Evolutionary conservation across 192 early-diverging fungal genomes (phyloP).

Genomic region (Coemansia asiatica): DNA sequence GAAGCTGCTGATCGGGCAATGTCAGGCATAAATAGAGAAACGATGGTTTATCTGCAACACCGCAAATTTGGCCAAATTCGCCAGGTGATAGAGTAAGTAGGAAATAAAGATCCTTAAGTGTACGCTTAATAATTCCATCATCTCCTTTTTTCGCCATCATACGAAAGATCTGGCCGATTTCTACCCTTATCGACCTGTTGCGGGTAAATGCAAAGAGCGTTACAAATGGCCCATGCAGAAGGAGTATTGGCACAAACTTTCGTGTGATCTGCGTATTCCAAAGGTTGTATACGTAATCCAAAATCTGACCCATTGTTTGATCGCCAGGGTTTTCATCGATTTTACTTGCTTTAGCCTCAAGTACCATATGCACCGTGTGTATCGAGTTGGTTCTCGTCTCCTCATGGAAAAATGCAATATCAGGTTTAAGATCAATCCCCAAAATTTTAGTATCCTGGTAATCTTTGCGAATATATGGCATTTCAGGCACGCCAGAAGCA

Average conservation of each 20-base stretch:
- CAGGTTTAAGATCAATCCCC: no score
- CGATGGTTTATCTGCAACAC: not conserved
- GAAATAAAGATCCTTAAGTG: not conserved
- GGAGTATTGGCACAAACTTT: not conserved
- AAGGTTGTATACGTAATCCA: not conserved
- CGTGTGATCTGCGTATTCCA: not conserved
- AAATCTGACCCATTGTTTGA: not conserved
- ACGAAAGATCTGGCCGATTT: not conserved
- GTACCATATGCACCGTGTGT: no score
- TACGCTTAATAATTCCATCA: no score
- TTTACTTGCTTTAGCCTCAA: no score
- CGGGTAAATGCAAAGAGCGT: not conserved
- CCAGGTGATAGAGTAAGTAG: not conserved
- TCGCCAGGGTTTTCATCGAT: no score
- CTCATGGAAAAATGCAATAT: no score
- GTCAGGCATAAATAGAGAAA: not conserved
- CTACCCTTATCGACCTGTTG: not conserved
- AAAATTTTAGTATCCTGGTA: no score
- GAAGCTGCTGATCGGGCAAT: no score
- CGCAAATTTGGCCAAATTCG: constrained; percentile 4
- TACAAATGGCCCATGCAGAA: not conserved
- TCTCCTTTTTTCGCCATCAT: not conserved
- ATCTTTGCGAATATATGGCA: no score
- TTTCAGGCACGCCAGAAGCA: no score
- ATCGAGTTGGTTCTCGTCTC: no score